These are phyloP conservation scores for Orbilia blumenaviensis DNA, from an alignment of 2,329 filamentous ascomycete species.

Conservation along the genomic window DNA sequence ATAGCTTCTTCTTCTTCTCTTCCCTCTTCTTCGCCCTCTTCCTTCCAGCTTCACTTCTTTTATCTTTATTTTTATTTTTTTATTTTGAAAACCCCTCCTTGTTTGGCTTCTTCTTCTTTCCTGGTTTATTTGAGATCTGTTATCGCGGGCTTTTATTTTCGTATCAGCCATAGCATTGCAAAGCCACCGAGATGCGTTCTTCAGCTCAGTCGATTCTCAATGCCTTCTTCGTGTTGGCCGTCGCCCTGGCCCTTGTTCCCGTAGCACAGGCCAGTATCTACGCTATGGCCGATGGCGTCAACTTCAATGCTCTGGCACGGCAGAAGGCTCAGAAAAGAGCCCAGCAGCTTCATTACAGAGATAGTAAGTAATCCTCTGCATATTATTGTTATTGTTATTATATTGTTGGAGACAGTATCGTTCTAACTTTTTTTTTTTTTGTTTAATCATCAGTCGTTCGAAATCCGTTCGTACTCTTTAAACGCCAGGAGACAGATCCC, in stretches of 20 bases:
- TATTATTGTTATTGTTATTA: too few relatives aligned
- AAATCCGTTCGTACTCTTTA: conserved; percentile 26
- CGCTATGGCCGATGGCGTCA: conserved; percentile 29
- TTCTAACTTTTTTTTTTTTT: conserved; percentile 1
- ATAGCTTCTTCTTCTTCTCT: neutral
- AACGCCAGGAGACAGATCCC: conserved; percentile 31
- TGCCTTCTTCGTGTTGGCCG: conserved; percentile 21
- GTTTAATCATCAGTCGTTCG: neutral
- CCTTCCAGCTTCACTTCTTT: neutral
- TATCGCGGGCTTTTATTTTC: neutral
- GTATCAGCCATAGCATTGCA: conserved; percentile 31
- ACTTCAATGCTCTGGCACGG: conserved; percentile 43
- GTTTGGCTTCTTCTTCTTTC: neutral
- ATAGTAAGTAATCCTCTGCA: conserved; percentile 1
- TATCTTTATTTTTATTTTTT: neutral
- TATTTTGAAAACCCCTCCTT: too few relatives aligned
- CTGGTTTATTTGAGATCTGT: neutral
- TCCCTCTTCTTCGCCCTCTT: neutral
- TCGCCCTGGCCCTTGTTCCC: conserved; percentile 27
- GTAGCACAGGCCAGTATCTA: conserved; percentile 32
- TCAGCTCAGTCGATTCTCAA: conserved; percentile 26
- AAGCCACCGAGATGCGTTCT: conserved; percentile 26
- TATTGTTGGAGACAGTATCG: too few relatives aligned
- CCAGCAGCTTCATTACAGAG: conserved; percentile 19
- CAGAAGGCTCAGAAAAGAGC: conserved; percentile 42